Conservation (phyloP, 2,329 filamentous ascomycete genomes). For the Colletotrichum gloeosporioides region DNA sequence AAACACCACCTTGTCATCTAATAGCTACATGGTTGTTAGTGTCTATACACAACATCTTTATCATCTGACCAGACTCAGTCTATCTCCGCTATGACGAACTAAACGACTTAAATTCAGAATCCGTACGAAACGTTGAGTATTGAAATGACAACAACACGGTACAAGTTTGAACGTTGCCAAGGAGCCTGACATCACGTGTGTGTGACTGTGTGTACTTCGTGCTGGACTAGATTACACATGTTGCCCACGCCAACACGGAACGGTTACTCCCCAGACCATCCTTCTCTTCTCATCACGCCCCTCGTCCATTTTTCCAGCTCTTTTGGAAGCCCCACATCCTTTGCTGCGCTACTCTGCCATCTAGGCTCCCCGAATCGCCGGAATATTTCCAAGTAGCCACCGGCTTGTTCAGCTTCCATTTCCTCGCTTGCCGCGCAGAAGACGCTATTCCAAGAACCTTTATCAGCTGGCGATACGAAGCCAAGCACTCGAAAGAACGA, state of each 20-base stretch:
- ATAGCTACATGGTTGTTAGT: neutral
- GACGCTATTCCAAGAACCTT: conserved; percentile 39
- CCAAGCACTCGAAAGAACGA: conserved; percentile 21
- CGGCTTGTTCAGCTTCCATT: conserved; percentile 42
- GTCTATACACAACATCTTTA: neutral
- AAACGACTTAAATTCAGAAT: neutral
- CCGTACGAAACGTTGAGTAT: neutral
- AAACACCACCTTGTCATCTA: too few relatives aligned
- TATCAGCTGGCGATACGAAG: conserved; percentile 30
- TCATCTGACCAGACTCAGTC: neutral
- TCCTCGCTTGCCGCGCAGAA: conserved; percentile 39
- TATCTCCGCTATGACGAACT: neutral
- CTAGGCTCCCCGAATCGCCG: conserved; percentile 31
- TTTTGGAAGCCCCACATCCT: conserved; percentile 35
- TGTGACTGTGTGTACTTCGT: neutral
- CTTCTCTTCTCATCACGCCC: conserved; percentile 34
- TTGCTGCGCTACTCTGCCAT: conserved; percentile 37
- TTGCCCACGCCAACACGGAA: neutral
- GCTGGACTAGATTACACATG: neutral
- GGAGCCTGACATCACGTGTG: neutral
- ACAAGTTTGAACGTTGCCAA: neutral
- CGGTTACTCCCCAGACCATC: conserved; percentile 24
- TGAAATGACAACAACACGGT: neutral
- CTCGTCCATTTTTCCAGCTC: conserved; percentile 38
- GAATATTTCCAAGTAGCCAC: conserved; percentile 36